phyloP scores from a whole-genome alignment of 768 basidiomycete species.

The Cystoderma amianthinum region DNA sequence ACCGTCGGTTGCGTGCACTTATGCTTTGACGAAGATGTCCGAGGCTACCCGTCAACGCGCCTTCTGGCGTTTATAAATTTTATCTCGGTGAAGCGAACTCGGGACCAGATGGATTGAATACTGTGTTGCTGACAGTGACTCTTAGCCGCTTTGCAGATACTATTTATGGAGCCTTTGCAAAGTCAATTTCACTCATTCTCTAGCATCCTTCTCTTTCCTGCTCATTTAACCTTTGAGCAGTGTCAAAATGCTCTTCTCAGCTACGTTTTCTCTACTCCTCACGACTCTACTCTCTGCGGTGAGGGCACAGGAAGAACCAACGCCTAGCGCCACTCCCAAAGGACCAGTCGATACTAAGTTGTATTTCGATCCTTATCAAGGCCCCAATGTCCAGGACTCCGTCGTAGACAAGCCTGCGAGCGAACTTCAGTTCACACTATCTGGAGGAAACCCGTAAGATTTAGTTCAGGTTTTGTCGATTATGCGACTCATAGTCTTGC shows the following conservation, averaged over 20 bases:
- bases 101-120: neutral
- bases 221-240: neutral
- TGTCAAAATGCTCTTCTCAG: conserved; percentile 3
- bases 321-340: neutral
- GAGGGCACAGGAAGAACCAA: neutral
- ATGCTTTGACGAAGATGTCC: neutral
- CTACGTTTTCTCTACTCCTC: conserved; percentile 4
- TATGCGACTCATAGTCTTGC: neutral
- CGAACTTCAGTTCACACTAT: conserved; percentile 8
- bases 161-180: neutral
- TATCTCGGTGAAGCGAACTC: neutral
- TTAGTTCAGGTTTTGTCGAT: neutral
- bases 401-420: conserved; percentile 4
- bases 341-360: neutral
- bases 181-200: neutral
- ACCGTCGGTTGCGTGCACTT: neutral
- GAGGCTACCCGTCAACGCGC: neutral
- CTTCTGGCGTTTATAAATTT: neutral
- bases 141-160: neutral
- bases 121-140: neutral
- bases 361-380: conserved; percentile 4
- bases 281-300: conserved; percentile 3
- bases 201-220: neutral
- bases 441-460: conserved; percentile 9
- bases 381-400: conserved; percentile 4